Conservation (phyloP, 371 early-diverging fungal genomes). For the Mucor mucedo region DNA sequence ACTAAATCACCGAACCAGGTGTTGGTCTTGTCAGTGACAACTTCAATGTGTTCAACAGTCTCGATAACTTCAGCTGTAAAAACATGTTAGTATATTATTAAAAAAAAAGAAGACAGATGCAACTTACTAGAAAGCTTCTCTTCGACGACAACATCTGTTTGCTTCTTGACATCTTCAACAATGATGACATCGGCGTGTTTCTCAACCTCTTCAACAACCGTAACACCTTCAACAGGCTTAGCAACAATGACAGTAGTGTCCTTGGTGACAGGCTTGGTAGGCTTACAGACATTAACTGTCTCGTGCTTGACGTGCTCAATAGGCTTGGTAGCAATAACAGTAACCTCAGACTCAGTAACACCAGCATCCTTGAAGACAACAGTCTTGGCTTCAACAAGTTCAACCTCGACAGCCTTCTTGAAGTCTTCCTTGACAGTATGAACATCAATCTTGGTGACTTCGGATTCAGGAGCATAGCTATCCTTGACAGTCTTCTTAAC, state of each 20-base stretch:
- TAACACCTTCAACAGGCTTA: too few relatives aligned
- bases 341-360: neutral
- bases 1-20: too few relatives aligned
- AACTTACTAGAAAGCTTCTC: neutral
- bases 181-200: too few relatives aligned
- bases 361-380: slow-evolving; percentile 9
- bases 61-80: neutral
- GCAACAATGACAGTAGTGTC: too few relatives aligned
- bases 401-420: too few relatives aligned
- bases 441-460: too few relatives aligned
- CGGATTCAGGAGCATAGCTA: neutral
- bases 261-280: neutral
- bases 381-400: slow-evolving; percentile 6
- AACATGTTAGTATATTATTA: neutral
- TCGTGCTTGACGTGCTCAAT: neutral
- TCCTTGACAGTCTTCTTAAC: slow-evolving; percentile 21
- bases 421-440: too few relatives aligned
- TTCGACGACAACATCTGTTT: too few relatives aligned
- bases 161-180: neutral
- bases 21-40: too few relatives aligned
- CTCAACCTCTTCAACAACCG: too few relatives aligned
- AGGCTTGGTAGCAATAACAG: neutral
- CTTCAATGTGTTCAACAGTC: too few relatives aligned
- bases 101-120: neutral
- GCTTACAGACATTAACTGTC: slow-evolving; percentile 9